Base-by-base conservation (phyloP, 2,329 filamentous ascomycete species). In the Diaporthe sp. region DNA sequence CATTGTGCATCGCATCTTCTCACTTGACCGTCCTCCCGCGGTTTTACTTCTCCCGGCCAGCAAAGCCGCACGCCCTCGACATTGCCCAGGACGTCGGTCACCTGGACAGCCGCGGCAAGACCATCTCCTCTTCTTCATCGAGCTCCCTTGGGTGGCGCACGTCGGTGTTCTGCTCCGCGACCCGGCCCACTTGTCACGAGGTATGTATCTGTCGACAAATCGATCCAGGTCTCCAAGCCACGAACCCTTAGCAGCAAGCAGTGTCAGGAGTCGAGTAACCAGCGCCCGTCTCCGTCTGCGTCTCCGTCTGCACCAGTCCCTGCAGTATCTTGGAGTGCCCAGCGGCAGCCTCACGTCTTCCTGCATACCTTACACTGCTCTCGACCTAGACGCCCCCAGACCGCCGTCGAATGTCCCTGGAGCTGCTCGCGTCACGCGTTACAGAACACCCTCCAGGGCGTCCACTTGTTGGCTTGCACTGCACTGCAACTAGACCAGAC, bases 311-410 rank as follows among this genome's bases (percentile, higher is more conserved):
- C 75, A 71, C 55, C 54, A 38, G 77, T 78, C 77, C 77, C 77
- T 77, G 77, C 77, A 79, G 77, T 77, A 75, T 75, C 76, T 68
- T 64, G 70, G 60, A 72, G 57, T 52, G 70, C 77, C 74, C 78
- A 77, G 78, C 78, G 78, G 77, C 77, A 79, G 77, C 76, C 69
- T 78, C 75, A 75, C 77, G 73, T 72, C 50, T 72, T 68, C 72
- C 50, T 71, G 68, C 74, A 74, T 74, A 74, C 75, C 68, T 76
- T 71, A 54, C 71, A 70, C 68, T 74, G 69, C 72, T 71, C 28
- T 69, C 74, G 68, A 72, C 60, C 79, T 80, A 82, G 80, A 71
- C 71, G 66, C 73, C 67, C 66, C 73, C 52, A 70, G 58, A 75
- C 71, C 74, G 50, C 68, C 70, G 45, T 73, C 75, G 60, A 50